phyloP scores from a whole-genome alignment of 495 filamentous ascomycete genomes.

The Viridothelium virens region DNA sequence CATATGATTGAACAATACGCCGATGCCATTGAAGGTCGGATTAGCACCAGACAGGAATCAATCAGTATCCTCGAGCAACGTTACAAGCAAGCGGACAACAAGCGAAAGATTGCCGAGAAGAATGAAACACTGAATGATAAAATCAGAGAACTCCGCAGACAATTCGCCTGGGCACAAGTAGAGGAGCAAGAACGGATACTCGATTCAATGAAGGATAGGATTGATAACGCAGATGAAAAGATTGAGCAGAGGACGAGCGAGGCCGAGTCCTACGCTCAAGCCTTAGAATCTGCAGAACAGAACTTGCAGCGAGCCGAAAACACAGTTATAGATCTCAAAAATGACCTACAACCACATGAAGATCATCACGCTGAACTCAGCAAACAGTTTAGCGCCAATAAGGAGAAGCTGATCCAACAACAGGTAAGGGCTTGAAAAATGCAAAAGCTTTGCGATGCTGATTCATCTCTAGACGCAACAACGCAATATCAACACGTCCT shows the following conservation, averaged over 20 bases:
- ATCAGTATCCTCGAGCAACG: slow-evolving; percentile 41
- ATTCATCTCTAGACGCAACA: slow-evolving; percentile 39
- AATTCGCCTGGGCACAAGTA: slow-evolving; percentile 38
- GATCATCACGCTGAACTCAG: slow-evolving; percentile 35
- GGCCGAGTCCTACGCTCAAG: slow-evolving; percentile 35
- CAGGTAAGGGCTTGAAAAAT: background rate
- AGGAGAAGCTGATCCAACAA: slow-evolving; percentile 14
- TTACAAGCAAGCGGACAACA: slow-evolving; percentile 35
- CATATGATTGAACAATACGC: slow-evolving; percentile 61
- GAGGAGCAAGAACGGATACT: slow-evolving; percentile 40
- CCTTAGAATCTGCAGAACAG: slow-evolving; percentile 40
- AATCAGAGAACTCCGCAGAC: slow-evolving; percentile 17
- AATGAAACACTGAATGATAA: slow-evolving; percentile 27
- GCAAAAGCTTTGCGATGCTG: background rate
- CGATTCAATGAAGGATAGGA: slow-evolving; percentile 38
- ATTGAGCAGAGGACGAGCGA: slow-evolving; percentile 41
- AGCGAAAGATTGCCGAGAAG: slow-evolving; percentile 43
- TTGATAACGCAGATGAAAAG: slow-evolving; percentile 35
- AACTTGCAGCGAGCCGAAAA: slow-evolving; percentile 30
- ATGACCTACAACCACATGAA: slow-evolving; percentile 37
- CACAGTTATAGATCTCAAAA: slow-evolving; percentile 30
- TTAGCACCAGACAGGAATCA: slow-evolving; percentile 43
- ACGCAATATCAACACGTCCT: slow-evolving; percentile 38
- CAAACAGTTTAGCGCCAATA: slow-evolving; percentile 32
- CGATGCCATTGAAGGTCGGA: slow-evolving; percentile 59